Conservation (phyloP, 768 basidiomycete genomes). For the Macrocybe gigantea region DNA sequence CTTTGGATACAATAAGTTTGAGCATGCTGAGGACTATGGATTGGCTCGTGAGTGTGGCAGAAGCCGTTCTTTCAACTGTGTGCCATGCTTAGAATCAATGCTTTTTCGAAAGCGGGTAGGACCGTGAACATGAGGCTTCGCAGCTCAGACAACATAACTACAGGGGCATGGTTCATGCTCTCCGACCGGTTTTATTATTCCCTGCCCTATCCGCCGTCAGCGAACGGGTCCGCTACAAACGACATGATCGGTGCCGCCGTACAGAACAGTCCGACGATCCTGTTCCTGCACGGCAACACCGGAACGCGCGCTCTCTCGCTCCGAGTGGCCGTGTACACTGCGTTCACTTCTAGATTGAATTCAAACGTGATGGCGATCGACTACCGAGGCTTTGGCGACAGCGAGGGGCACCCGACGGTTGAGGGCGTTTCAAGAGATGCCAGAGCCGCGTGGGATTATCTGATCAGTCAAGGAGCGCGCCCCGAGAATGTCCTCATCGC, state of each 20-base stretch:
- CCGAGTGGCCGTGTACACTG: slow-evolving; percentile 46
- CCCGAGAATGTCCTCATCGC: slow-evolving; percentile 51
- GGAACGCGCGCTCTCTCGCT: slow-evolving; percentile 50
- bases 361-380: slow-evolving; percentile 65
- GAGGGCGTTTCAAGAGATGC: slow-evolving; percentile 56
- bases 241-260: slow-evolving; percentile 22
- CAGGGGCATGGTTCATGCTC: slow-evolving; percentile 67
- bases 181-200: slow-evolving; percentile 43
- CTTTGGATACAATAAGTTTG: slow-evolving; percentile 28
- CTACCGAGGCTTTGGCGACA: slow-evolving; percentile 76
- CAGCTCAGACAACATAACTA: slow-evolving; percentile 55
- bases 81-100: background rate
- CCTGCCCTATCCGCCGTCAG: slow-evolving; percentile 26
- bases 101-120: slow-evolving; percentile 45
- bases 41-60: slow-evolving; percentile 29
- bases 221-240: slow-evolving; percentile 24
- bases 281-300: slow-evolving; percentile 74
- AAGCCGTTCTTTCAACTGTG: background rate
- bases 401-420: slow-evolving; percentile 56
- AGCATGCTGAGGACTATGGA: slow-evolving; percentile 34
- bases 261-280: slow-evolving; percentile 44
- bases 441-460: slow-evolving; percentile 58
- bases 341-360: slow-evolving; percentile 42
- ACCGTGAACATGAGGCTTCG: slow-evolving; percentile 50
- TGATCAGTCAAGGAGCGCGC: slow-evolving; percentile 42